Conservation (phyloP, 1,139 yeast genomes). For the Pichia norvegensis region DNA sequence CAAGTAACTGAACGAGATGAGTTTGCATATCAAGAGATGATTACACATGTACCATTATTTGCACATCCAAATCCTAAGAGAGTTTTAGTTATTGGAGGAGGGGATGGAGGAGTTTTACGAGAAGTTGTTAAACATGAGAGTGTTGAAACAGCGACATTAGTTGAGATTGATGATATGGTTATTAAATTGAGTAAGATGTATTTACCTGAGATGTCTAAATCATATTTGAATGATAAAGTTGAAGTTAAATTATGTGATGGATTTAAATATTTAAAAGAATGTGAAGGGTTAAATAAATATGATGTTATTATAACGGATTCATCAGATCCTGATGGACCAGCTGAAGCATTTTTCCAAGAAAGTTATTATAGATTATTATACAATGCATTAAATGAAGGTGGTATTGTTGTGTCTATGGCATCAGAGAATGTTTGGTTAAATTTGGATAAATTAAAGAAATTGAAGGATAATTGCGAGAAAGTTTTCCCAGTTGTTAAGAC, state of each 20-base stretch:
- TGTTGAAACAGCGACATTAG: slow-evolving; percentile 79
- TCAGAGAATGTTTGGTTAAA: slow-evolving; percentile 93
- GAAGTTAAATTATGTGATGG: slow-evolving; percentile 85
- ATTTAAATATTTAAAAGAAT: slow-evolving; percentile 66
- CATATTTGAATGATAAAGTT: slow-evolving; percentile 75
- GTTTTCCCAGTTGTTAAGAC: slow-evolving; percentile 81
- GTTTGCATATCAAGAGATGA: slow-evolving; percentile 93
- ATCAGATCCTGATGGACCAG: slow-evolving; percentile 98
- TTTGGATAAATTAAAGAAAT: slow-evolving; percentile 52
- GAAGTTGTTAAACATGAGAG: slow-evolving; percentile 81
- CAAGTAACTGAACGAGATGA: slow-evolving; percentile 95
- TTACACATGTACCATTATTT: slow-evolving; percentile 80
- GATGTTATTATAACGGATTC: slow-evolving; percentile 94
- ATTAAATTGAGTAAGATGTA: slow-evolving; percentile 74
- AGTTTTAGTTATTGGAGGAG: slow-evolving; percentile 91
- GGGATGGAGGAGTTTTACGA: slow-evolving; percentile 93
- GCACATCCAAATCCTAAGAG: slow-evolving; percentile 86
- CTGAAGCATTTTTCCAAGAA: slow-evolving; percentile 82
- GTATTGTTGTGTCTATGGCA: slow-evolving; percentile 74
- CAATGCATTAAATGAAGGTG: slow-evolving; percentile 53
- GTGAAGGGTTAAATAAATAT: slow-evolving; percentile 33
- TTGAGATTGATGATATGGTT: slow-evolving; percentile 90
- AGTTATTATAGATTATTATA: slow-evolving; percentile 68
- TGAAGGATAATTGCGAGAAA: slow-evolving; percentile 50
- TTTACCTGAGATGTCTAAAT: slow-evolving; percentile 69